Percentiles rank a stretch among this genome's conserved stretches.
These are phyloP conservation scores for Suhomyces yuchorum DNA, from an alignment of 1,139 yeast genomes.

Conservation along the genomic window DNA sequence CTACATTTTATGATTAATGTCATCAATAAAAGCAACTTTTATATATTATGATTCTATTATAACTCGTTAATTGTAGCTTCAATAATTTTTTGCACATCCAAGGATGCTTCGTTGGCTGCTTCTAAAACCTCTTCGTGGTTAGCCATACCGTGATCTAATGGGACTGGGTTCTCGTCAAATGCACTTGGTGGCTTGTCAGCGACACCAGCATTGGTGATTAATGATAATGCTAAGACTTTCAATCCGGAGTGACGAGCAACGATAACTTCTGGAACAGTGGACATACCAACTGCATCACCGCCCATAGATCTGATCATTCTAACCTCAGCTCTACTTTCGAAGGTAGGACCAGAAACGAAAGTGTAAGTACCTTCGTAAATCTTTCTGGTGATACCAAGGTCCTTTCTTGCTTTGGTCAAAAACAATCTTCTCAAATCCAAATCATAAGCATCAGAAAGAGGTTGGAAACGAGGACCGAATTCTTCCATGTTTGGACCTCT, in stretches of 20 bases:
- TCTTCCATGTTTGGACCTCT: constrained; percentile 82
- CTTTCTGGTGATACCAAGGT: constrained; percentile 54
- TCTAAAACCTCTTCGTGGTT: constrained; percentile 87
- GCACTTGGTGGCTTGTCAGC: constrained; percentile 77
- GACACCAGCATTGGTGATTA: constrained; percentile 84
- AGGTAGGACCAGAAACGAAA: constrained; percentile 91
- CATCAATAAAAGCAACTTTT: constrained; percentile 13
- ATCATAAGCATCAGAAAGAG: constrained; percentile 89
- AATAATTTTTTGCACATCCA: constrained; percentile 73
- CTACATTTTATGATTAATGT: constrained; percentile 15
- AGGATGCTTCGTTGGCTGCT: constrained; percentile 77
- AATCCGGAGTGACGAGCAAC: constrained; percentile 88
- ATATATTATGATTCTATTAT: constrained; percentile 17
- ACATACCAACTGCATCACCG: constrained; percentile 97
- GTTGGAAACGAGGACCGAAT: constrained; percentile 85
- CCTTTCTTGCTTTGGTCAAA: constrained; percentile 52
- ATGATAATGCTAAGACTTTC: constrained; percentile 77
- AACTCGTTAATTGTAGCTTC: constrained; percentile 60
- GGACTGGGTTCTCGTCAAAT: constrained; percentile 51
- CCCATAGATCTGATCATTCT: constrained; percentile 71
- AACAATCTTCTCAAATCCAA: constrained; percentile 63
- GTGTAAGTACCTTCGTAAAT: constrained; percentile 87
- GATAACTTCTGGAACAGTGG: constrained; percentile 94
- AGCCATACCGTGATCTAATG: constrained; percentile 77
- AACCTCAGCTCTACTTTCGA: constrained; percentile 92